Evolutionary conservation across 2,329 filamentous ascomycete species (phyloP).

Genomic region (Exophiala calicioides): DNA sequence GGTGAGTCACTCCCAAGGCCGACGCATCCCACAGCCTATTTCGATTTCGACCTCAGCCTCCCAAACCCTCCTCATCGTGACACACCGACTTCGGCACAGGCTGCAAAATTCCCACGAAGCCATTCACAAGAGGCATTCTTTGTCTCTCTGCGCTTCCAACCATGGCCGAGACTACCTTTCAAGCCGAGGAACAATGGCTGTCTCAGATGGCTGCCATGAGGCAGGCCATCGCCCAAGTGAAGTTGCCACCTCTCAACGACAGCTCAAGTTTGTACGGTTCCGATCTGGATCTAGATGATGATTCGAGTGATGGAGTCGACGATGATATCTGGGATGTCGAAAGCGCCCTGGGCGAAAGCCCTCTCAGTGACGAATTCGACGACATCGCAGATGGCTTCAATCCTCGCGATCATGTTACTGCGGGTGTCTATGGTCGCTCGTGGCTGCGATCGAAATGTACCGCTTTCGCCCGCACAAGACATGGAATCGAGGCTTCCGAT

Average conservation of each 20-base stretch:
- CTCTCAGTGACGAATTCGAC: constrained; percentile 64
- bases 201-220: constrained; percentile 84
- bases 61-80: no score
- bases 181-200: constrained; percentile 71
- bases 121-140: not conserved
- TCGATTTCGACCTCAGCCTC: not conserved
- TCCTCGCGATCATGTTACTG: constrained; percentile 35
- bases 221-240: constrained; percentile 74
- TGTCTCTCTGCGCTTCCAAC: constrained; percentile 1
- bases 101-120: constrained; percentile 3
- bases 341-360: constrained; percentile 29
- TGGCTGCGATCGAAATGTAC: constrained; percentile 75
- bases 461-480: constrained; percentile 63
- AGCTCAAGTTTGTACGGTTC: constrained; percentile 55
- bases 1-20: no score
- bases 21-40: no score
- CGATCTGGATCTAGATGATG: constrained; percentile 59
- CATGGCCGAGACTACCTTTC: constrained; percentile 26
- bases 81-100: no score
- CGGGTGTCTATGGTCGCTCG: constrained; percentile 53
- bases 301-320: constrained; percentile 61
- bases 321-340: constrained; percentile 95
- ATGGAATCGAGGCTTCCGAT: constrained; percentile 67
- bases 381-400: constrained; percentile 54
- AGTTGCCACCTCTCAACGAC: constrained; percentile 52